These are phyloP conservation scores for Hygrophoropsis aurantiaca DNA, from an alignment of 768 basidiomycete genomes.

Conservation along the genomic window DNA sequence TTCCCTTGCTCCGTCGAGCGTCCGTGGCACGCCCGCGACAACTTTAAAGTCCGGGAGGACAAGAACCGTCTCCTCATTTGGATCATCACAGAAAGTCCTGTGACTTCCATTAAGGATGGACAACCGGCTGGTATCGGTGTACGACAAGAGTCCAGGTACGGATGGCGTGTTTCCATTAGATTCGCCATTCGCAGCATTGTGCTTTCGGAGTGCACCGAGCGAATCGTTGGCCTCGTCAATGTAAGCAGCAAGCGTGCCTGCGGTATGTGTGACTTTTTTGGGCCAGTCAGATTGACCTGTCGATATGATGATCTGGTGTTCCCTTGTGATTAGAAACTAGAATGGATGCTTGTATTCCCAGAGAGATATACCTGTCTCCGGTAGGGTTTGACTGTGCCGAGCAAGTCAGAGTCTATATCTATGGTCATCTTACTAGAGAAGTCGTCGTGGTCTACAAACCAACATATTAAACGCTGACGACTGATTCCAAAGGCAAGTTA, in stretches of 20 bases:
- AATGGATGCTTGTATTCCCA: not conserved
- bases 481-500: conserved; percentile 30
- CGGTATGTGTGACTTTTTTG: conserved; percentile 70
- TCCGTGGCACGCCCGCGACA: conserved; percentile 67
- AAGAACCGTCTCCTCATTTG: conserved; percentile 73
- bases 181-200: conserved; percentile 21
- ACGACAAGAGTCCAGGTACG: conserved; percentile 55
- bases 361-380: conserved; percentile 64
- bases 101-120: conserved; percentile 87
- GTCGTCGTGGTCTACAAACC: conserved; percentile 61
- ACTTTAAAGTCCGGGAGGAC: conserved; percentile 93
- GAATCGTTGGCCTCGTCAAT: conserved; percentile 29
- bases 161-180: conserved; percentile 13
- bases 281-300: conserved; percentile 92
- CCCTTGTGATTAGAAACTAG: conserved; percentile 2
- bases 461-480: conserved; percentile 13
- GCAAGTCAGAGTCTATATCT: conserved; percentile 78
- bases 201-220: conserved; percentile 9
- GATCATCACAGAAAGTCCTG: conserved; percentile 56
- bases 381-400: conserved; percentile 86
- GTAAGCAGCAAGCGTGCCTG: conserved; percentile 68
- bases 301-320: conserved; percentile 74
- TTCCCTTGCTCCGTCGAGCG: conserved; percentile 61
- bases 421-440: conserved; percentile 72
- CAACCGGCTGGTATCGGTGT: conserved; percentile 53